These are phyloP conservation scores for Amauroascus verrucosus DNA, from an alignment of 2,329 filamentous ascomycete genomes.

Conservation along the genomic window DNA sequence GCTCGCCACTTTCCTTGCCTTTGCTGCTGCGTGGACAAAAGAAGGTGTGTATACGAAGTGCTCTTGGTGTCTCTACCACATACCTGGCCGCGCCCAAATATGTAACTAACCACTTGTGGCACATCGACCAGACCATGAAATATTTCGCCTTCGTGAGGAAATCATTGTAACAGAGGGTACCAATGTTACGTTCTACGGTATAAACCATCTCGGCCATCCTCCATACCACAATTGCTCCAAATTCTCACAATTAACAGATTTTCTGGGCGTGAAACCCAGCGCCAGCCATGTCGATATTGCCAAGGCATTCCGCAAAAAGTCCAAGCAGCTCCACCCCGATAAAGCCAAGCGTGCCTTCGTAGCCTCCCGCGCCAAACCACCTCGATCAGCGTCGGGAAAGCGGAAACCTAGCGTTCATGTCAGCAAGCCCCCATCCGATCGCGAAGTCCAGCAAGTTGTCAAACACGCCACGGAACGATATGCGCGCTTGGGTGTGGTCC, in stretches of 20 bases:
- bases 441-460: conserved; percentile 65
- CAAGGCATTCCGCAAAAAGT: conserved; percentile 87
- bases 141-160: conserved; percentile 90
- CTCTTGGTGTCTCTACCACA: too few relatives aligned
- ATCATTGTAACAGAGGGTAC: conserved; percentile 63
- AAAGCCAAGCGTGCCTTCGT: conserved; percentile 82
- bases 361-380: conserved; percentile 53
- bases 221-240: neutral
- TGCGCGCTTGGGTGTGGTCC: conserved; percentile 71
- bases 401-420: conserved; percentile 55
- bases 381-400: conserved; percentile 28
- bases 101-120: neutral
- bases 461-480: conserved; percentile 77
- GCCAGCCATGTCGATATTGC: conserved; percentile 81
- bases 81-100: too few relatives aligned
- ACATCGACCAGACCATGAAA: conserved; percentile 67
- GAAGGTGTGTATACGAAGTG: conserved; percentile 62
- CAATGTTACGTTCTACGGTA: conserved; percentile 76
- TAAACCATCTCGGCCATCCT: neutral
- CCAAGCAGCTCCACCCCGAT: conserved; percentile 77
- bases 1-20: conserved; percentile 55
- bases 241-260: conserved; percentile 42
- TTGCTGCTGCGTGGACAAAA: conserved; percentile 72
- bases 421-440: conserved; percentile 59
- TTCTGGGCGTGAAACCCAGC: conserved; percentile 63